Percentiles rank a stretch among this genome's conserved stretches.
These are phyloP conservation scores for Myriosclerotinia duriaeana DNA, from an alignment of 2,329 filamentous ascomycete genomes.

Conservation along the genomic window DNA sequence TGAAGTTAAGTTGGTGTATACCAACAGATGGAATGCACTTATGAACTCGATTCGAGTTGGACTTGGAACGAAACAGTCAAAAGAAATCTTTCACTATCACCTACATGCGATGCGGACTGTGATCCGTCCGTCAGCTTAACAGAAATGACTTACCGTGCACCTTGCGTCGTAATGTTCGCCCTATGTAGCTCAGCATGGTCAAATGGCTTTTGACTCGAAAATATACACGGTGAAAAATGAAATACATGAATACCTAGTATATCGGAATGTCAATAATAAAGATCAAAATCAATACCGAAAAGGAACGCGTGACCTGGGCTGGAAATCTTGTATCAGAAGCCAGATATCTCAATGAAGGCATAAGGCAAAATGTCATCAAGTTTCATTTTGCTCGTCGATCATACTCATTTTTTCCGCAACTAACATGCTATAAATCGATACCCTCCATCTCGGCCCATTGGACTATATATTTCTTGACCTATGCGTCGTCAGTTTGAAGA, in stretches of 20 bases:
- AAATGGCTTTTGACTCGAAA: not conserved
- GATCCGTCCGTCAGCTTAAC: not conserved
- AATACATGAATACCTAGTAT: not conserved
- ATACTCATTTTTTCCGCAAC: not conserved
- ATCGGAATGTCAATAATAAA: not conserved
- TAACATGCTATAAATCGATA: conserved; percentile 17
- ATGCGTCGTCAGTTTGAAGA: conserved; percentile 15
- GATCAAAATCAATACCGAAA: not conserved
- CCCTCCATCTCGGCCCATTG: conserved; percentile 24
- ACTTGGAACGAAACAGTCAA: not conserved
- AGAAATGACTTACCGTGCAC: not conserved
- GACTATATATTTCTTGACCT: conserved; percentile 30
- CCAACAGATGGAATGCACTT: not conserved
- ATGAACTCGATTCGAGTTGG: not conserved
- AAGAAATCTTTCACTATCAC: not conserved
- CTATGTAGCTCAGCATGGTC: not conserved
- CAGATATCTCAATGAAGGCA: not conserved
- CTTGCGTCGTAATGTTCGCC: not conserved
- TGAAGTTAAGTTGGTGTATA: not conserved
- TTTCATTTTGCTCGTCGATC: not conserved
- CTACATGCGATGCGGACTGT: not conserved
- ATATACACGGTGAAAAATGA: not conserved
- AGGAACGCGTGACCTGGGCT: not conserved
- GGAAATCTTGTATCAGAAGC: not conserved
- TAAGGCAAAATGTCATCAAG: not conserved